A percentile compares a stretch with the other conserved stretches of the same genome.
Conservation (phyloP, 1,284 basidiomycete genomes). For the Apiotrichum mycotoxinovorans region DNA sequence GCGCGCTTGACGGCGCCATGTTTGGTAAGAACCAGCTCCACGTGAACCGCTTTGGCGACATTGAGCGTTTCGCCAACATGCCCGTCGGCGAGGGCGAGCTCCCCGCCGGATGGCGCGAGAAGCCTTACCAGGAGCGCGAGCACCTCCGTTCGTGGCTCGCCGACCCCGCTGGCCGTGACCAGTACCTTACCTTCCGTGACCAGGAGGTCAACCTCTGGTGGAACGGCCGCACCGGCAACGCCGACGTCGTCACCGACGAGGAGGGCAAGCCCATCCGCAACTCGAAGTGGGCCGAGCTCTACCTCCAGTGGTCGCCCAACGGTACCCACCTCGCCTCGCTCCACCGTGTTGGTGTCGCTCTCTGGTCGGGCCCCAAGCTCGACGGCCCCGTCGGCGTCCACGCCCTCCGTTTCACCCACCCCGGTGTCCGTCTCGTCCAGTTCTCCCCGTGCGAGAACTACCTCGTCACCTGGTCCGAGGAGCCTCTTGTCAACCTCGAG, state of each 20-base stretch:
- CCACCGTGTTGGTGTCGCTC: constrained; percentile 89
- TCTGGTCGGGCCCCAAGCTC: constrained; percentile 76
- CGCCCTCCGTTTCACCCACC: constrained; percentile 78
- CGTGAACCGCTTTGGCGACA: constrained; percentile 87
- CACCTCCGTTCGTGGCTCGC: constrained; percentile 94
- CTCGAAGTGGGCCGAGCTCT: constrained; percentile 89
- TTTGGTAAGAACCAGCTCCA: constrained; percentile 90
- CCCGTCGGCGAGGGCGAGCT: constrained; percentile 77
- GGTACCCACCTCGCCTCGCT: constrained; percentile 93
- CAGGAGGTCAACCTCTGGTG: constrained; percentile 89
- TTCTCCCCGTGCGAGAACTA: constrained; percentile 98
- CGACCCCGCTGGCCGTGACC: constrained; percentile 88
- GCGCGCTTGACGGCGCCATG: constrained; percentile 74
- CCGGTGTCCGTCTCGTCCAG: constrained; percentile 91
- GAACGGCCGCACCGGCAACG: constrained; percentile 87
- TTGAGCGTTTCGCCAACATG: constrained; percentile 77
- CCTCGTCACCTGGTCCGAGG: constrained; percentile 96
- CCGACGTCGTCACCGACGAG: constrained; percentile 63
- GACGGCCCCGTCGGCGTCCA: constrained; percentile 46
- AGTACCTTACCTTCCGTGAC: constrained; percentile 89
- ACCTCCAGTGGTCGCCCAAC: constrained; percentile 94
- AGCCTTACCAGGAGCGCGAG: constrained; percentile 74
- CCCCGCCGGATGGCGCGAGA: constrained; percentile 62
- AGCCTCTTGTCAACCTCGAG: constrained; percentile 83
- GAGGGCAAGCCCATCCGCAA: constrained; percentile 55